Base-by-base conservation (phyloP, 192 early-diverging fungal species). In the Coemansia sp. region DNA sequence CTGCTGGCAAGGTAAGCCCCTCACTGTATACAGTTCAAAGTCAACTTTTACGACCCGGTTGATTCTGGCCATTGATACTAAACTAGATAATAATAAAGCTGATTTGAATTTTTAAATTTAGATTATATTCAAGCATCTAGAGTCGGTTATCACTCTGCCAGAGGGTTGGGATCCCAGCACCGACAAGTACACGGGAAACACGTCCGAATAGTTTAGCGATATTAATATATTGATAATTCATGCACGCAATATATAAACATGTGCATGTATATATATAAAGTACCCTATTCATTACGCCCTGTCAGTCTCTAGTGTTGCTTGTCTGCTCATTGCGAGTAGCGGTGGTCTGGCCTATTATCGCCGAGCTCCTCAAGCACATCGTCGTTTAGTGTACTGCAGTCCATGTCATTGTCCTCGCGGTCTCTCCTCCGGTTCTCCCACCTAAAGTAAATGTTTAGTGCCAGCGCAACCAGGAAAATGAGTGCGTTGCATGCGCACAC, bases 371-470 rank as follows among this genome's bases (percentile, higher is more conserved):
- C 71, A 11, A 62, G 28, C 24, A 60, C 64, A 17, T 57, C 52
- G 8, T 38, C 38, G 3, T 59, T 51, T 29, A 57, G 43, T 2
- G 59, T 50, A 0, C 29, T 38, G 19, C 55, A 36, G 29, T 74
- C 64, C 35, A 60, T 26, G 11, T 41, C 50, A 2, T 33, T 28
- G n/a, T 50, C 39, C 20, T 44, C 13, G 4, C 36, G 14, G 42
- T 74, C 71, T n/a, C 71, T 34, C 1, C 64, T 52, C 19, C 42
- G 29, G 46, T 74, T 74, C 44, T 74, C 71, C 9, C 15, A 48
- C 30, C 55, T 53, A 35, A 74, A 74, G 53, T 67, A 67, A 18
- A 63, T 9, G 17, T 66, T 44, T 3, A 74, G 46, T 0, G 42
- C 23, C 18, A 74, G 43, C 18, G 71, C 60, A 11, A 59, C 27